Percentiles rank a stretch among this genome's conserved stretches.
Evolutionary conservation across 1,139 yeast genomes (phyloP).

Genomic region (Eremothecium gossypii): DNA sequence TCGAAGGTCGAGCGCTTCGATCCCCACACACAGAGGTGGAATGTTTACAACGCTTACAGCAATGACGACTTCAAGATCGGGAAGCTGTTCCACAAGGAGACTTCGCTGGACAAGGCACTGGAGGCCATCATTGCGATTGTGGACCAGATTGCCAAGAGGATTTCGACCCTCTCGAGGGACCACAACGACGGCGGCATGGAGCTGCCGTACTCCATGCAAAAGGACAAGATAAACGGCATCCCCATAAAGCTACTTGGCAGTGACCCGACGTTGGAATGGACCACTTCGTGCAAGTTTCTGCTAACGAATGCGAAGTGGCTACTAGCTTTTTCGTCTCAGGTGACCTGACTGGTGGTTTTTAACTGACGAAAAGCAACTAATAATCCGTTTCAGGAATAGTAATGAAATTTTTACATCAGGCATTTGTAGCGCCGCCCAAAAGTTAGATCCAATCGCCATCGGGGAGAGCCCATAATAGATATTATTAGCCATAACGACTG

Average conservation of each 20-base stretch:
- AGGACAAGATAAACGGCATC: constrained; percentile 69
- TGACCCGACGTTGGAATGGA: constrained; percentile 72
- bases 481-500: no score
- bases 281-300: constrained; percentile 75
- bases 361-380: background rate
- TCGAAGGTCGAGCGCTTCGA: constrained; percentile 64
- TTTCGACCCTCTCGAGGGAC: constrained; percentile 10
- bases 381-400: background rate
- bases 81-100: constrained; percentile 25
- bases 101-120: constrained; percentile 27
- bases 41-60: constrained; percentile 28
- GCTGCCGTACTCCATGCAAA: constrained; percentile 56
- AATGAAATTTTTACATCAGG: no score
- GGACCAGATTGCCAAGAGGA: constrained; percentile 14
- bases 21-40: constrained; percentile 25
- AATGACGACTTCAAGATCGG: constrained; percentile 32
- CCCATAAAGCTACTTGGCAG: constrained; percentile 61
- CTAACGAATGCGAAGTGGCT: constrained; percentile 49
- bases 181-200: constrained; percentile 34
- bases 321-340: constrained; percentile 30
- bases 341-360: background rate
- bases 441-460: no score
- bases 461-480: no score
- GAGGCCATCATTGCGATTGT: constrained; percentile 21
- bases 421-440: no score